Base-by-base conservation (phyloP, 2,329 filamentous ascomycete genomes). In the Calonectria henricotiae region DNA sequence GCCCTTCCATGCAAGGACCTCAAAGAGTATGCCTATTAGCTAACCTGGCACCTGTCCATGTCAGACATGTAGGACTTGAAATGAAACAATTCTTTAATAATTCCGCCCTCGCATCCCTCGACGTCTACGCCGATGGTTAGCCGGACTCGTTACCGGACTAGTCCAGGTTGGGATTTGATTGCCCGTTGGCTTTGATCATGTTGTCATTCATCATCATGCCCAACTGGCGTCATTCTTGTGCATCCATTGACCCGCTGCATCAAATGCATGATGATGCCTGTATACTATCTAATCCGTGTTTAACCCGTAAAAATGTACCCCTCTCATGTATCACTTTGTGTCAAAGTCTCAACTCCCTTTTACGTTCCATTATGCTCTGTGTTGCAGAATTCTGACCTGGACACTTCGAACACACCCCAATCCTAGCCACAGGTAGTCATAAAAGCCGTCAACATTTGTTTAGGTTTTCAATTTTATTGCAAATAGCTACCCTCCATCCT, bases 21-120 rank as follows among this genome's bases (percentile, higher is more conserved):
- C 5, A 15, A 25, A 49, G 23, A 39, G 15, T 4, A 23, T 15
- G 20, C n/a, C n/a, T n/a, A 46, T 23, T 6, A 46, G 27, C 47
- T 8, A 30, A 23, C 55, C 25, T 12, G 20, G 5, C 13, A 8
- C 1, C 23, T 12, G 7, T 27, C 20, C 20, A 51, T 30, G 13
- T 39, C 32, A 63, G 61, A 41, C 20, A 51, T 30, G 13, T 39
- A 44, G 51, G 61, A 41, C 61, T 41, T 30, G 20, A 41, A 58
- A 51, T 51, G 20, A 51, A 51, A 63, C 58, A 62, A 44, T 41
- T 13, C 30, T 17, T 35, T 23, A 20, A 5, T 23, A 20, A 12
- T 46, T 46, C 43, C 43, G 27, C 32, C 46, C 32, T 64, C 39
- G 32, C 35, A 43, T 64, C 20, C 20, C 6, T 27, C 32, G 2